These are phyloP conservation scores for Neofusicoccum ribis DNA, from an alignment of 2,329 filamentous ascomycete genomes.

Conservation along the genomic window DNA sequence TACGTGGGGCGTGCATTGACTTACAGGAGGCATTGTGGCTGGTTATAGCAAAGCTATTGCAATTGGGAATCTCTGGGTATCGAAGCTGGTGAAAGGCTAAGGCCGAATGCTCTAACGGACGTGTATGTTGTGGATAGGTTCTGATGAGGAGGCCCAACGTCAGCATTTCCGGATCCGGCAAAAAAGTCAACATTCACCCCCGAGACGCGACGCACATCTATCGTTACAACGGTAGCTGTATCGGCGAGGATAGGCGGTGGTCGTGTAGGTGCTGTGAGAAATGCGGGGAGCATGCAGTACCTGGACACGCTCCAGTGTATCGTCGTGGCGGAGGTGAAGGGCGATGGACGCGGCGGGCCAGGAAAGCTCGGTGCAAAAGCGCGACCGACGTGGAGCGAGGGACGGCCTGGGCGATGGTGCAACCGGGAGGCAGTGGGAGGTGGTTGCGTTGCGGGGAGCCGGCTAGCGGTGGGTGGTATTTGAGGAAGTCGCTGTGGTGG, in stretches of 20 bases:
- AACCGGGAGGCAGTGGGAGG: background rate
- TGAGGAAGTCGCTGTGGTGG: constrained; percentile 29
- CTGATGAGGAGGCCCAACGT: constrained; percentile 14
- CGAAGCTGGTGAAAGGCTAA: constrained; percentile 1
- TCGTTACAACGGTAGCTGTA: constrained; percentile 36
- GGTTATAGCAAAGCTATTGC: constrained; percentile 30
- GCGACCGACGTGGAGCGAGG: constrained; percentile 16
- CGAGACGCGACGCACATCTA: constrained; percentile 34
- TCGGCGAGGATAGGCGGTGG: constrained; percentile 30
- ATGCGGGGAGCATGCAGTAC: constrained; percentile 19
- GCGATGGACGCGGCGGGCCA: background rate
- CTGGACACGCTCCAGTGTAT: constrained; percentile 5
- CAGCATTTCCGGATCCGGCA: constrained; percentile 17
- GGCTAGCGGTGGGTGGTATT: constrained; percentile 25
- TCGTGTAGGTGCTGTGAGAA: constrained; percentile 17
- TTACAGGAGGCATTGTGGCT: constrained; percentile 59
- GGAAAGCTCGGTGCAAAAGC: background rate
- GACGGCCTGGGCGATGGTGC: background rate
- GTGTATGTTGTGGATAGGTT: constrained; percentile 18
- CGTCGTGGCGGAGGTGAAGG: background rate
- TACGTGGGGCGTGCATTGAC: constrained; percentile 31
- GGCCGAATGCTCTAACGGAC: constrained; percentile 3
- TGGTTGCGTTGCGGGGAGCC: constrained; percentile 22
- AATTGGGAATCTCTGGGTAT: constrained; percentile 20
- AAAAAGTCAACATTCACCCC: background rate